Evolutionary conservation across 345 rosid species (phyloP).

Genomic region (Lepidium didymum): DNA sequence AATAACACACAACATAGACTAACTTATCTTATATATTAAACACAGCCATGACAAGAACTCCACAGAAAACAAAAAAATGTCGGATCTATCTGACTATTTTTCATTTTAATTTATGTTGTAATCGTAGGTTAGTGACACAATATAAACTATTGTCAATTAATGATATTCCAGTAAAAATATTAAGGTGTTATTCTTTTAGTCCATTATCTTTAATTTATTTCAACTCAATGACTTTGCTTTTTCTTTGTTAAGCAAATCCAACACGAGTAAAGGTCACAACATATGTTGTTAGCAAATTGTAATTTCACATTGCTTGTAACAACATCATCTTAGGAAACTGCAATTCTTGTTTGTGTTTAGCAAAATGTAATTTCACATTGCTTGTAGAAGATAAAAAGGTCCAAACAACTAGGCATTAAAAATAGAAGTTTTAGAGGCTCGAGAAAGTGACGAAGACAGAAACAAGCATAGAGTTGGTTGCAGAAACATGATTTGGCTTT

Average conservation of each 20-base stretch:
- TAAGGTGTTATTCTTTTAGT: not conserved
- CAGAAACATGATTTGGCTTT: constrained; percentile 23
- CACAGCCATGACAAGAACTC: not conserved
- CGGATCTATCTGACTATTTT: not conserved
- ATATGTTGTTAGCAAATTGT: not conserved
- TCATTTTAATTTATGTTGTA: not conserved
- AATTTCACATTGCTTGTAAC: not conserved
- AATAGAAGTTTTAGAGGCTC: constrained; percentile 14
- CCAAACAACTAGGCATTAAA: constrained; percentile 3
- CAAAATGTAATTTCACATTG: not conserved
- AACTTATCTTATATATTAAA: no score
- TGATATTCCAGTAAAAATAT: not conserved
- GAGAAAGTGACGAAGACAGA: constrained; percentile 9
- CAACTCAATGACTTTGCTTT: constrained; percentile 14
- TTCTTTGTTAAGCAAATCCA: constrained; percentile 10
- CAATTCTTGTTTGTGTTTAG: not conserved
- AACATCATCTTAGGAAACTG: constrained; percentile 7
- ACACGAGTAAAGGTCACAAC: constrained; percentile 2
- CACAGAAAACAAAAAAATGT: not conserved
- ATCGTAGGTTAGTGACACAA: constrained; percentile 7
- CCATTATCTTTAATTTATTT: not conserved
- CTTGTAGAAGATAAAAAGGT: constrained; percentile 16
- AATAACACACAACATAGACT: no score
- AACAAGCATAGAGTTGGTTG: constrained; percentile 12
- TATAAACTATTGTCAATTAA: not conserved